Base-by-base conservation (phyloP, 768 basidiomycete genomes). In the Lentinula guzmanii region DNA sequence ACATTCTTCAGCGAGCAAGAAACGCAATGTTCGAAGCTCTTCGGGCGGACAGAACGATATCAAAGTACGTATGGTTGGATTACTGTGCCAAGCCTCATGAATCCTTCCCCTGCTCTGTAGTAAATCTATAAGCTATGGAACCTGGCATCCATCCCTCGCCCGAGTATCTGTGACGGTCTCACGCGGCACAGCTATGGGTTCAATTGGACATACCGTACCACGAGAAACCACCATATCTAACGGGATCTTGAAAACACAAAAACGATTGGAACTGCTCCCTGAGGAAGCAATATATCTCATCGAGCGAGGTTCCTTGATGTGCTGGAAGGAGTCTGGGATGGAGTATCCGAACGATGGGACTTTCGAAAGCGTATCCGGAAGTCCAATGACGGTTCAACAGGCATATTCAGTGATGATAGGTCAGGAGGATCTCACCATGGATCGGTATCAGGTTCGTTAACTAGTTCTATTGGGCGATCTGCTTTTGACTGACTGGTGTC, bases 251-350 rank as follows among this genome's bases (percentile, higher is more conserved):
- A 88, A 84, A 67, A 60, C 75, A 1, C 79, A 82, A 13, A 92
- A 87, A 71, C 76, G 86, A 31, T 75, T 93, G 16, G 94, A 98
- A 68, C 79, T 99, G 0, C 79, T 99, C 2, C 97, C 97, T 0
- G 97, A 99, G 75, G 97, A 99, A 75, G 86, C 93, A 0, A 80
- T 99, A 16, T 98, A 98, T 76, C 83, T 98, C 35, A 81, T 96
- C 50, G 97, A 98, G 73, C 78, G 95, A 46, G 96, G 97, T 0
- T 82, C 89, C 2, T 75, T 98, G 64, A 90, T 91, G 64, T 94
- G 94, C 68, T 94, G 89, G 83, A 89, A 86, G 68, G 77, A 84
- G 0, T 69, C 68, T 11, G 71, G 75, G 33, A 48, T 58, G 70
- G 77, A 65, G 64, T 69, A 5, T 66, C 59, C 37, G 21, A 18